Evolutionary conservation across 371 early-diverging fungal species (phyloP), one percentile per base, ranked within the genome.

Genomic region (Batkoa obscura): DNA sequence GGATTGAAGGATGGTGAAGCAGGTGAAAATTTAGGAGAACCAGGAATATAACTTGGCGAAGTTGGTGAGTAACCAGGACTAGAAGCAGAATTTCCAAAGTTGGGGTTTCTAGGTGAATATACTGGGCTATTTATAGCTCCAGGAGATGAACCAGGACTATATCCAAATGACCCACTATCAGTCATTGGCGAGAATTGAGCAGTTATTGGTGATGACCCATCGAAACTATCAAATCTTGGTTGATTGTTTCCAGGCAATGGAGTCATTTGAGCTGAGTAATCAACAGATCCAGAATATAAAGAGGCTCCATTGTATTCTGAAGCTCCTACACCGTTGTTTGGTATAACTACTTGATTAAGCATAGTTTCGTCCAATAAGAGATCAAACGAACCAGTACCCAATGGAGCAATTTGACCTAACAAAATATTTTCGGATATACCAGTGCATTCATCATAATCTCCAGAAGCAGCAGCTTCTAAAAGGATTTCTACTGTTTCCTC

Each of bases 401-500:
- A 68, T 45, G 98, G 94, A 12, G 98, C 98, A 56, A 99, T 68
- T 72, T 99, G 97, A 48, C 99, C 99, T 55, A 99, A 72, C 81
- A 99, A 88, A 45, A 99, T 93, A 72, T 94, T 95, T 68, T 98
- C 98, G 2, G 96, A 87, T 30, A 99, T 94, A 60, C 98, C 98
- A 58, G 79, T 78, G 67, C 94, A 94, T 61, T 85, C 83, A 70
- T 96, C 97, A 50, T 84, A 49, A 64, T 98, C 95, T 58, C 96
- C 97, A 39, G 75, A 78, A 35, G 87, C 83, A 1, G 98, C 98
- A 5, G 99, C 98, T 50, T 99, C 98, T 72, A 98, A 75, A 58
- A 99, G 74, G 71, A 99, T 88, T 71, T 99, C 99, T 0, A 98
- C 99, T 0, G 99, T 99, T 71, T 99, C 99, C 71, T 99, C 99